These are phyloP conservation scores for Thalassiosira exigua DNA, from an alignment of 352 stramenopile species.

Conservation along the genomic window DNA sequence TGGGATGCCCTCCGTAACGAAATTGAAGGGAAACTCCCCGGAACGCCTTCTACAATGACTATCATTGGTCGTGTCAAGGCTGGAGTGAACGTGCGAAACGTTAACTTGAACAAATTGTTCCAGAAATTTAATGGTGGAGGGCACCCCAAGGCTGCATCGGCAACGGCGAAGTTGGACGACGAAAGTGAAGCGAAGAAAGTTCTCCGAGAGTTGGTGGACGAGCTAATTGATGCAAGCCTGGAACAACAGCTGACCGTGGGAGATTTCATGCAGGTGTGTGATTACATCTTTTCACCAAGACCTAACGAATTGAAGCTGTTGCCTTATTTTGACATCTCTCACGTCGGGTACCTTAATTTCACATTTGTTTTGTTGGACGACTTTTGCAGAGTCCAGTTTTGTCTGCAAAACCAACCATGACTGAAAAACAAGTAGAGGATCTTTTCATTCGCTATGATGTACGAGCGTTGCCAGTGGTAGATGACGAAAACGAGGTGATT, in stretches of 20 bases:
- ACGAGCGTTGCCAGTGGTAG: constrained; percentile 76
- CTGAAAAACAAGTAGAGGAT: constrained; percentile 83
- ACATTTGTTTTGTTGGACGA: too few relatives aligned
- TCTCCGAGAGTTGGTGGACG: constrained; percentile 70
- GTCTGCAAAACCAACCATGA: constrained; percentile 75
- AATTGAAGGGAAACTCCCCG: constrained; percentile 33
- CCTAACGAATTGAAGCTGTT: too few relatives aligned
- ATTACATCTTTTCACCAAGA: too few relatives aligned
- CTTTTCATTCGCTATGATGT: constrained; percentile 82
- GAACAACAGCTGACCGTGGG: constrained; percentile 71
- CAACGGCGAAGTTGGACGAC: constrained; percentile 73
- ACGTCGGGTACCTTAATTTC: too few relatives aligned
- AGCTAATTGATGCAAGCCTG: constrained; percentile 71
- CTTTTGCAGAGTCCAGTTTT: constrained; percentile 76
- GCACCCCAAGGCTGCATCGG: constrained; percentile 81
- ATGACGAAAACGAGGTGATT: constrained; percentile 81
- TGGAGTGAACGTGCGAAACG: constrained; percentile 75
- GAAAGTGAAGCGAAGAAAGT: constrained; percentile 69
- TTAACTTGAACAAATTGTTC: constrained; percentile 82
- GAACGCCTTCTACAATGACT: constrained; percentile 71
- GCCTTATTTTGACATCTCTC: too few relatives aligned
- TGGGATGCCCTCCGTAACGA: constrained; percentile 30
- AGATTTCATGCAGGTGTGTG: constrained; percentile 86
- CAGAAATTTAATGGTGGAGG: constrained; percentile 77
- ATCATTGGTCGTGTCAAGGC: constrained; percentile 82